Percentiles rank a stretch among this genome's conserved stretches.
Evolutionary conservation across 116 monocot genomes (phyloP).

Genomic region (Trichopus zeylanicus): DNA sequence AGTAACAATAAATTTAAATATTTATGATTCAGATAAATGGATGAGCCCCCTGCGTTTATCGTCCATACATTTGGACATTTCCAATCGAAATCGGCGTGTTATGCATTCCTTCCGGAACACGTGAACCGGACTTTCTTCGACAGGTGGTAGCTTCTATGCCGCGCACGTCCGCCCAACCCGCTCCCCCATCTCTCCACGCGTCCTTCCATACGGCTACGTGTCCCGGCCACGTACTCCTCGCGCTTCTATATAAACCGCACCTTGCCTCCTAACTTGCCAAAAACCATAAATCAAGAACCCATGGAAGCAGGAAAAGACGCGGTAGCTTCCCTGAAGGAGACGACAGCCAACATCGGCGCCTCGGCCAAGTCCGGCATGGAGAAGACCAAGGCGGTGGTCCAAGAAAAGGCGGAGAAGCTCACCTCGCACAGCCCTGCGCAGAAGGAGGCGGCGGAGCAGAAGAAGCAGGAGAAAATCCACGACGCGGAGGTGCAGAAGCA

Average conservation of each 20-base stretch:
- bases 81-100: too few species aligned
- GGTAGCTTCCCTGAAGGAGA: slow-evolving; percentile 41
- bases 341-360: slow-evolving; percentile 43
- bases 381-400: slow-evolving; percentile 50
- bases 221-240: background rate
- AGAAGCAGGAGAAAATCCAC: slow-evolving; percentile 25
- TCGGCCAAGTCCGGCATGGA: slow-evolving; percentile 63
- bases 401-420: slow-evolving; percentile 55
- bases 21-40: too few species aligned
- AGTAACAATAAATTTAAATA: too few species aligned
- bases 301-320: slow-evolving; percentile 45
- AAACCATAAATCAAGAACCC: background rate
- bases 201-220: background rate
- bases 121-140: too few species aligned
- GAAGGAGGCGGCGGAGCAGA: slow-evolving; percentile 38
- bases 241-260: too few species aligned
- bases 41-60: too few species aligned
- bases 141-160: too few species aligned
- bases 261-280: too few species aligned
- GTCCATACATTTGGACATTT: too few species aligned
- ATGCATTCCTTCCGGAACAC: too few species aligned
- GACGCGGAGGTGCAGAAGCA: slow-evolving; percentile 43
- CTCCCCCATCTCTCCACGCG: too few species aligned
- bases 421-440: slow-evolving; percentile 24
- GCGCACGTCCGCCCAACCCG: too few species aligned